phyloP scores from a whole-genome alignment of 2,329 filamentous ascomycete species.

The Aspergillus udagawae region DNA sequence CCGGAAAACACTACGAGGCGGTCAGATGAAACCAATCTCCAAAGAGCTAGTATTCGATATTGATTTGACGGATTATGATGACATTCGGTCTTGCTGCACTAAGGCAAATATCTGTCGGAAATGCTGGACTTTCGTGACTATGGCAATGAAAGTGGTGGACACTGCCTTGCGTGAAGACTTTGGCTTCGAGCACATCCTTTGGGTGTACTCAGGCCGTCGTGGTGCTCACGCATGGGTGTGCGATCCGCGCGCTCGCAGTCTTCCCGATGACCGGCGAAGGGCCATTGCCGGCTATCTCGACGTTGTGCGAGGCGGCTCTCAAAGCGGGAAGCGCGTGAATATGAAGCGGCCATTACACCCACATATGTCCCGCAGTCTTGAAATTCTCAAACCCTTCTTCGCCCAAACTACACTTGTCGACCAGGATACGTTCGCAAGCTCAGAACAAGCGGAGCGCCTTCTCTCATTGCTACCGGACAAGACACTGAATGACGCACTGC shows the following conservation, averaged over 20 bases:
- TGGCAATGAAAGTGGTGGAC: conserved; percentile 94
- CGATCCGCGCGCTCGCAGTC: conserved; percentile 75
- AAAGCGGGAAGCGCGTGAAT: conserved; percentile 84
- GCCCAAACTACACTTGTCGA: conserved; percentile 72
- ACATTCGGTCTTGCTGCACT: conserved; percentile 89
- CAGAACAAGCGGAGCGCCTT: conserved; percentile 70
- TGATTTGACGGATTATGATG: conserved; percentile 97
- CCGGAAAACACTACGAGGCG: conserved; percentile 74
- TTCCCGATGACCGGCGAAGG: conserved; percentile 81
- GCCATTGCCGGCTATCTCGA: conserved; percentile 89
- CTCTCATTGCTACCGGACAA: conserved; percentile 81
- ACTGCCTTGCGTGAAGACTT: conserved; percentile 86
- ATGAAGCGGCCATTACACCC: conserved; percentile 81
- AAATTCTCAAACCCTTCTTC: conserved; percentile 81
- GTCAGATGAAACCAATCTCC: conserved; percentile 77
- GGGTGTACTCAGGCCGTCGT: conserved; percentile 96
- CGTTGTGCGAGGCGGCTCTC: conserved; percentile 78
- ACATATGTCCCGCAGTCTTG: conserved; percentile 79
- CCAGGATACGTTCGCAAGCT: conserved; percentile 78
- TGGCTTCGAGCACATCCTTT: conserved; percentile 93
- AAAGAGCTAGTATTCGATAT: conserved; percentile 99
- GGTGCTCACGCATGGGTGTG: conserved; percentile 98
- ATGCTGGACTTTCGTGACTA: conserved; percentile 96
- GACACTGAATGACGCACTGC: conserved; percentile 69
- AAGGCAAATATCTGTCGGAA: conserved; percentile 90